A percentile compares a stretch with the other conserved stretches of the same genome.
These are phyloP conservation scores for Fomitopsis schrenkii DNA, from an alignment of 1,284 basidiomycete species.

Conservation along the genomic window DNA sequence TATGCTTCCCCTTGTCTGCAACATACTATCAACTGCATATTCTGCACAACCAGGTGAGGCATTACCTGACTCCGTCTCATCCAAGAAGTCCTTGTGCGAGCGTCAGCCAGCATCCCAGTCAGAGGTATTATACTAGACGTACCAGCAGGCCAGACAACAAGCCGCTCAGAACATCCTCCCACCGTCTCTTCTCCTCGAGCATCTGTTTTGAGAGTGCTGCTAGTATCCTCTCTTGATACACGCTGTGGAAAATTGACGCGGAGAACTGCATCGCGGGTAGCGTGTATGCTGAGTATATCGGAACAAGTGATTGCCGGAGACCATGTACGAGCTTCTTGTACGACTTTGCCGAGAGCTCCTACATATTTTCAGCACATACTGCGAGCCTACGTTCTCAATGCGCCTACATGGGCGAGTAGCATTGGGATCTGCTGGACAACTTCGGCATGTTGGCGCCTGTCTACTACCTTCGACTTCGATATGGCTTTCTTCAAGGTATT, in stretches of 20 bases:
- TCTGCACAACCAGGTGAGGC: background rate
- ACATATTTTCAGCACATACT: background rate
- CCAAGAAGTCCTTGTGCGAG: conserved; percentile 22
- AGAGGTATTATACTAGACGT: conserved; percentile 7
- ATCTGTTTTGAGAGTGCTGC: conserved; percentile 14
- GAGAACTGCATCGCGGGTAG: conserved; percentile 23
- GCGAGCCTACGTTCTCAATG: background rate
- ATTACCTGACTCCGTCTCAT: conserved; percentile 15
- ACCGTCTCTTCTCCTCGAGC: conserved; percentile 18
- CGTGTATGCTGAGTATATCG: conserved; percentile 23
- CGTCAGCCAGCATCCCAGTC: background rate
- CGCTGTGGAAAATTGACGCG: conserved; percentile 20
- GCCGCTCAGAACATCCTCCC: conserved; percentile 26
- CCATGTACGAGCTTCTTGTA: conserved; percentile 16
- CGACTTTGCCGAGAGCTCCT: conserved; percentile 9
- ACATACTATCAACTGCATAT: background rate
- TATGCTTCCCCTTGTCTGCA: conserved; percentile 4
- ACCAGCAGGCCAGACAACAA: conserved; percentile 32
- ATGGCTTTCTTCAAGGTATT: conserved; percentile 7
- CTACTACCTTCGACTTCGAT: conserved; percentile 14
- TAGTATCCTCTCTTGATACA: conserved; percentile 27
- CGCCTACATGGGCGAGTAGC: conserved; percentile 18
- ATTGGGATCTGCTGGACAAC: conserved; percentile 17
- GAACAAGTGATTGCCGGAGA: conserved; percentile 23
- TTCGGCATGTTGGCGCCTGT: conserved; percentile 9